Evolutionary conservation across 768 basidiomycete genomes (phyloP), one percentile per base, ranked within the genome.

Genomic region (Amanita polypyramis): DNA sequence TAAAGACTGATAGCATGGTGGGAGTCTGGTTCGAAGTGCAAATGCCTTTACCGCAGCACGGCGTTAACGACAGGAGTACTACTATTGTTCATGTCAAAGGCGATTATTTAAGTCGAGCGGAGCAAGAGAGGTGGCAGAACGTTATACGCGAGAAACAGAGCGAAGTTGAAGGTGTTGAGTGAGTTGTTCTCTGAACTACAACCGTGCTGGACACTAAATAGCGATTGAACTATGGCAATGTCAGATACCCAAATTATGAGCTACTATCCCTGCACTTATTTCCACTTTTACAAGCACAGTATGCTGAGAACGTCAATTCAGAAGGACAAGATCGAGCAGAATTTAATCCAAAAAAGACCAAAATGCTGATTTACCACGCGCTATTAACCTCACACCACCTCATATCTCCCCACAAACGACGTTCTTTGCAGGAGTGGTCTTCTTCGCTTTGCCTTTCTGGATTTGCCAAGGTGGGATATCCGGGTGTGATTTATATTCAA

Each of bases 361-460:
- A 40, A 21, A 5, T 41, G 45, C 35, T 25, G 11, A 33, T 36
- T 39, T 79, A 73, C 51, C 85, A 87, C 56, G 75, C 75, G 17
- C 70, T 87, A 1, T 69, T 87, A 44, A 82, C 79, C 1, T 87
- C 86, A 0, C 85, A 89, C 62, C 82, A 84, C 59, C 74, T 84
- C 47, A 63, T 78, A 34, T 80, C 86, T 44, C 69, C 78, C 19
- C 68, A 73, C 55, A 83, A 85, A 63, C 70, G 83, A 46, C 70
- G 76, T 30, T 68, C 74, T 51, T 64, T 80, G 25, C 70, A 75
- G 51, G 63, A 68, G 30, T 80, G 81, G 74, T 71, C 79, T 1
- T 66, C 70, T 11, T 67, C 74, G 5, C 71, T 85, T 34, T 62
- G 62, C 3, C 54, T 87, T 10, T 53, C 64, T 1, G 85, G 86